Percentiles rank a stretch among this genome's conserved stretches.
Evolutionary conservation across 345 rosid species (phyloP).

Genomic region (Arabidopsis suecica): DNA sequence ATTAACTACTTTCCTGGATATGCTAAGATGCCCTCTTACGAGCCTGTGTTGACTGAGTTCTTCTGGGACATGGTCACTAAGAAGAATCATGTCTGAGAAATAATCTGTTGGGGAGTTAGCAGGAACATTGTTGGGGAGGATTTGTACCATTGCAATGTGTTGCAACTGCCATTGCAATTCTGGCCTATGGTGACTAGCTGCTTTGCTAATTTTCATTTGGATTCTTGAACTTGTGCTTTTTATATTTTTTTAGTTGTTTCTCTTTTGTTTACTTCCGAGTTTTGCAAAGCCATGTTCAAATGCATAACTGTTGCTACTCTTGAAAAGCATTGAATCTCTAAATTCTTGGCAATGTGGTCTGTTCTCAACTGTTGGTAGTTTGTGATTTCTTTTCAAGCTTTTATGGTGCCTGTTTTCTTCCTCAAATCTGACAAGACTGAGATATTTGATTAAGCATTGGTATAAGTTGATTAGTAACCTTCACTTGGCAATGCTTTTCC

Average conservation of each 20-base stretch:
- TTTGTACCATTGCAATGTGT: no score
- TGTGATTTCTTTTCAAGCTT: conserved; percentile 10
- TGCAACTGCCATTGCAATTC: conserved; percentile 34
- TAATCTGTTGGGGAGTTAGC: neutral
- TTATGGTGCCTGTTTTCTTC: neutral
- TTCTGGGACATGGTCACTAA: conserved; percentile 49
- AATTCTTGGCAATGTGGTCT: conserved; percentile 28
- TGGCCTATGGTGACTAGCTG: conserved; percentile 37
- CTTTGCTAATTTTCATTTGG: conserved; percentile 46
- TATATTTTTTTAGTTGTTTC: conserved; percentile 21
- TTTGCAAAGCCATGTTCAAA: conserved; percentile 41
- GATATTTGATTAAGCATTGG: neutral
- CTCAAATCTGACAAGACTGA: neutral
- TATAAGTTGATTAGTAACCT: conserved; percentile 1
- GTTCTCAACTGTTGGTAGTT: conserved; percentile 17
- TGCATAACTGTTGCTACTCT: conserved; percentile 43
- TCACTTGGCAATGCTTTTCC: neutral
- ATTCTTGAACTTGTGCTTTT: conserved; percentile 37
- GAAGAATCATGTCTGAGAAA: conserved; percentile 42
- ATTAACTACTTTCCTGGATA: conserved; percentile 79
- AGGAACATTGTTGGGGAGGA: neutral
- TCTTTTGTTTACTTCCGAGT: conserved; percentile 32
- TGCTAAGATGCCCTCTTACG: conserved; percentile 66
- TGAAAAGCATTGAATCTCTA: conserved; percentile 30
- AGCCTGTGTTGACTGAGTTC: conserved; percentile 59